Base-by-base conservation (phyloP, 441 rosid genomes). In the Bocquillonia castaneifolia region DNA sequence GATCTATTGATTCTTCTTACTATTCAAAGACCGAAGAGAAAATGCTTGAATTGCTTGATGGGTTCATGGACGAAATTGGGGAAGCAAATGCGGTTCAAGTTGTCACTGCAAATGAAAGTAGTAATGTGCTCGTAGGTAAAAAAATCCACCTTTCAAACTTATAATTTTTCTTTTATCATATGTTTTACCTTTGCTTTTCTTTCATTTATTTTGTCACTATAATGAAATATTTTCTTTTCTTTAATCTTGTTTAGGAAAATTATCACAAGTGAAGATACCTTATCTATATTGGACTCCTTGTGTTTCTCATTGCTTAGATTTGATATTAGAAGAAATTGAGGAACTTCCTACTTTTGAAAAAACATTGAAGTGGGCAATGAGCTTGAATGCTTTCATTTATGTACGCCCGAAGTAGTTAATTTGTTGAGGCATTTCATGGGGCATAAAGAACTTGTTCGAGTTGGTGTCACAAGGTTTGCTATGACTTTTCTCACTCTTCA, bases 281-380 rank as follows among this genome's bases (percentile, higher is more conserved):
- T 44, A 58, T 37, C n/a, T 58, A 6, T 58, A 58, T 17, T 58
- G 22, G 62, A 58, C 62, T 10, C 62, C 44, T 31, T 58, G 44
- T 58, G 44, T 44, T 5, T 1, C 62, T 22, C 26, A 58, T 25
- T 34, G 62, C 13, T 4, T 58, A 2, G 62, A 58, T 12, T 37
- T 58, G 10, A 58, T 58, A 6, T 32, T 58, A 3, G 26, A 58
- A 58, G 44, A 58, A 7, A 58, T 58, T 34, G 62, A 15, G 8
- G 34, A 58, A 18, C 14, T 58, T 3, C 0, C 9, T 18, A 34
- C 3, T 31, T 0, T 58, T 4, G 34, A 7, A 8, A 58, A 1
- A 8, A 58, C 25, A 20, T 18, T n/a, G 7, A 10, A 18, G 22
- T 7, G 26, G 9, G 44, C 23, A 18, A 58, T 58, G 10, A 20